phyloP scores from a whole-genome alignment of 2,329 filamentous ascomycete genomes.

The Pseudocercospora musae region DNA sequence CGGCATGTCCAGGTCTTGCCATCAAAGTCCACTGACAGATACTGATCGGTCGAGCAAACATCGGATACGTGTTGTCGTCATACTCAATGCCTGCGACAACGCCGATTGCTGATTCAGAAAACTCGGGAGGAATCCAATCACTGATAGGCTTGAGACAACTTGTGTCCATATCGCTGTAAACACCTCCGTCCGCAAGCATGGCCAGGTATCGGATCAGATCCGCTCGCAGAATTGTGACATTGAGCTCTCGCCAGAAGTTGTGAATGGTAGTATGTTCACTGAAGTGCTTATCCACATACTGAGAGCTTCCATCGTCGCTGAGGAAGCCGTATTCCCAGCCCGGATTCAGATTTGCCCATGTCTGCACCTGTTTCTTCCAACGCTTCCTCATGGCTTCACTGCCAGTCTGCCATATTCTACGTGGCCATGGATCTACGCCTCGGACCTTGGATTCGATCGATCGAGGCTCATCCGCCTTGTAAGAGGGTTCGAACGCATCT shows the following conservation, averaged over 20 bases:
- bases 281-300: conserved; percentile 14
- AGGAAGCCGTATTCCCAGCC: not conserved
- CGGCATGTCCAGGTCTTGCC: conserved; percentile 15
- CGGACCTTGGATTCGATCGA: not conserved
- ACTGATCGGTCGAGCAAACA: conserved; percentile 5
- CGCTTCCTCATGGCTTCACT: not conserved
- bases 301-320: not conserved
- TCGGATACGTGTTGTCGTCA: conserved; percentile 9
- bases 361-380: not conserved
- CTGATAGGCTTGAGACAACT: conserved; percentile 16
- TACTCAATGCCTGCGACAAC: conserved; percentile 22
- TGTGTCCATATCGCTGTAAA: conserved; percentile 25
- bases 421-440: not conserved
- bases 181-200: conserved; percentile 21
- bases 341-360: not conserved
- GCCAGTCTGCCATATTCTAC: not conserved
- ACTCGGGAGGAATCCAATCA: conserved; percentile 18
- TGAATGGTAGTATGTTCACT: conserved; percentile 12
- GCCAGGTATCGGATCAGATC: conserved; percentile 22
- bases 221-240: conserved; percentile 16
- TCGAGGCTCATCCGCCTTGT: not conserved
- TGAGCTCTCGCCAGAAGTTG: conserved; percentile 8
- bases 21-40: conserved; percentile 22
- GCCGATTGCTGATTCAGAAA: not conserved
- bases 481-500: not conserved